Base-by-base conservation (phyloP, 2,329 filamentous ascomycete genomes). In the Aspergillus alliaceus region DNA sequence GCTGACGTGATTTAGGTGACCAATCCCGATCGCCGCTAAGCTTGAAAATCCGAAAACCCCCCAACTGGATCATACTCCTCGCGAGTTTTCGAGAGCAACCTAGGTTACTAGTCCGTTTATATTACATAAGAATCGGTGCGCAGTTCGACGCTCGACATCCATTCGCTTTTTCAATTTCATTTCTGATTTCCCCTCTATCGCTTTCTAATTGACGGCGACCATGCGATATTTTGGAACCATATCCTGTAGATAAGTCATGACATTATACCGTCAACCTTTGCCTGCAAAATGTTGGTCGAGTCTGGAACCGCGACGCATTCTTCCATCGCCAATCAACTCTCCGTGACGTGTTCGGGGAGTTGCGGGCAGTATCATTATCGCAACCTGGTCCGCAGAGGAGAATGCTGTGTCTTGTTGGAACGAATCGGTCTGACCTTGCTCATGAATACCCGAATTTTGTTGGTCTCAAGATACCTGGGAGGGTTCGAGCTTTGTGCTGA, bases 11-110 rank as follows among this genome's bases (percentile, higher is more conserved):
- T 5, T 6, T 48, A 71, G 69, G 71, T 73, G 48, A 72, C 70
- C 6, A 73, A 73, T 57, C 71, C 70, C 12, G 70, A 73, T 62
- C 66, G 64, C 35, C 52, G 59, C 56, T 70, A 66, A 64, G 22
- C 15, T 20, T 8, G 4, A 12, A 8, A 7, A 7, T 12, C 7
- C 11, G 1, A 7, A 9, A 31, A 20, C 18, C 27, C 25, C 27
- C 27, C 44, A 22, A 24, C 4, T 48, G 44, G 44, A 27, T 8
- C 27, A 48, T 32, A 14, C 9, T 6, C 14, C 29, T 8, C 14
- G n/a, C 15, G n/a, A 48, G 22, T 20, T 14, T 27, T 22, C 6
- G 27, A 48, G 29, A 47, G 14, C 24, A 14, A 27, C 18, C 35
- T 42, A n/a, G 47, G 46, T 51, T 31, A 53, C 35, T 42, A 50